Base-by-base conservation (phyloP, 148 eudicot species). In the Fagopyrum esculentum region DNA sequence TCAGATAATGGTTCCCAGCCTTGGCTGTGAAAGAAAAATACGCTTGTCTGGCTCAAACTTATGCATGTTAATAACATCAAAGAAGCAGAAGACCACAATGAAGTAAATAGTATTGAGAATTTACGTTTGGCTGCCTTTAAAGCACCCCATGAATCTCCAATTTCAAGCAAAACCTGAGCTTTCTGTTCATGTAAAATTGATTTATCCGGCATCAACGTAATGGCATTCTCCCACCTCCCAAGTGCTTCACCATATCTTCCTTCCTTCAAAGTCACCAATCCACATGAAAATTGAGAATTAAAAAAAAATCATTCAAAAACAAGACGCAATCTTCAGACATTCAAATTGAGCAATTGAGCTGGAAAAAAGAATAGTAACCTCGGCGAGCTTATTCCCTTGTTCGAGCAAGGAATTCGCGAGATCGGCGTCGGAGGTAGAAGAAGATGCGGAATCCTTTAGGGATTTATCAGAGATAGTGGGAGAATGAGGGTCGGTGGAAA, bases 101-200 rank as follows among this genome's bases (percentile, higher is more conserved):
- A 64, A 45, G 72, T 40, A 45, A 40, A 69, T 17, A 17, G 56
- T 9, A 49, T 69, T 69, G 16, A 70, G 75, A 79, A 9, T 83
- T 61, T 79, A 92, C 97, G 86, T 74, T 87, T 85, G 66, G 97
- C 97, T 16, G 97, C 95, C 84, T 87, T 90, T 82, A 92, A 77
- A 79, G 97, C 91, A 82, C 84, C 87, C 97, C 97, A 92, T 22
- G 94, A 82, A 76, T 92, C 94, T 78, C 92, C 97, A 69, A 89
- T 70, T 80, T 92, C 97, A 76, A 92, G 94, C 73, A 92, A 79
- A 70, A 92, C 83, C 84, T 92, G 97, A 81, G 97, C 92, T 83
- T 92, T 92, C 75, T 92, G 97, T 75, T 92, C 97, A 71, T 92
- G 97, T 68, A 92, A 66, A 69, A 83, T 70, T 16, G 94, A 90